A percentile compares a stretch with the other conserved stretches of the same genome.
Evolutionary conservation across 352 stramenopile species (phyloP).

Genomic region (Phytopythium boreale): DNA sequence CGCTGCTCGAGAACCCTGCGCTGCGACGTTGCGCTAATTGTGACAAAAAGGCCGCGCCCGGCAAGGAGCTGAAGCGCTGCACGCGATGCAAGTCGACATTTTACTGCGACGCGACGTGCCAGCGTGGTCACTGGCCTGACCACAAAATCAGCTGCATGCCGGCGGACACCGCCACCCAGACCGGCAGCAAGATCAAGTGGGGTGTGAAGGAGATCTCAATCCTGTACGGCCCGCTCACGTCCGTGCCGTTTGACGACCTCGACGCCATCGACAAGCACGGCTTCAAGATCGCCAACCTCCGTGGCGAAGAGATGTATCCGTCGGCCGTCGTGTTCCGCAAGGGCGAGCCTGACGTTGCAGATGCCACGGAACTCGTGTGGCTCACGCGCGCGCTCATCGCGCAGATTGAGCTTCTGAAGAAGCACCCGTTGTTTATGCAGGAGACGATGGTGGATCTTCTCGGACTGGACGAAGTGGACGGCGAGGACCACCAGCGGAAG

Average conservation of each 20-base stretch:
- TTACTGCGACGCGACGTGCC: conserved; percentile 73
- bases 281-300: conserved; percentile 40
- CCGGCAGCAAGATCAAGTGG: conserved; percentile 62
- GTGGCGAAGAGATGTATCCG: conserved; percentile 54
- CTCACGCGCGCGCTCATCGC: conserved; percentile 62
- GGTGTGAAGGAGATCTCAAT: conserved; percentile 83
- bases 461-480: conserved; percentile 41
- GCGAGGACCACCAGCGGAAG: conserved; percentile 38
- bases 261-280: conserved; percentile 63
- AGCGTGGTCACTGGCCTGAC: conserved; percentile 79
- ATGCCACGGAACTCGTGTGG: conserved; percentile 65
- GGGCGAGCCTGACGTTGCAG: conserved; percentile 61
- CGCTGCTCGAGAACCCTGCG: conserved; percentile 66
- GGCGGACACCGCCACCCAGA: conserved; percentile 17
- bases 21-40: conserved; percentile 72
- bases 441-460: conserved; percentile 57
- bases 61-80: conserved; percentile 69
- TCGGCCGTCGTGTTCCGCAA: conserved; percentile 70
- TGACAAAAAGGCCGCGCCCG: conserved; percentile 65
- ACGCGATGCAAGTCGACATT: conserved; percentile 85
- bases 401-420: conserved; percentile 62
- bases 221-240: conserved; percentile 62
- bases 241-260: conserved; percentile 78
- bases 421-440: conserved; percentile 73
- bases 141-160: conserved; percentile 80